Evolutionary conservation across 768 basidiomycete species (phyloP).

Genomic region (Lactifluus volemus): DNA sequence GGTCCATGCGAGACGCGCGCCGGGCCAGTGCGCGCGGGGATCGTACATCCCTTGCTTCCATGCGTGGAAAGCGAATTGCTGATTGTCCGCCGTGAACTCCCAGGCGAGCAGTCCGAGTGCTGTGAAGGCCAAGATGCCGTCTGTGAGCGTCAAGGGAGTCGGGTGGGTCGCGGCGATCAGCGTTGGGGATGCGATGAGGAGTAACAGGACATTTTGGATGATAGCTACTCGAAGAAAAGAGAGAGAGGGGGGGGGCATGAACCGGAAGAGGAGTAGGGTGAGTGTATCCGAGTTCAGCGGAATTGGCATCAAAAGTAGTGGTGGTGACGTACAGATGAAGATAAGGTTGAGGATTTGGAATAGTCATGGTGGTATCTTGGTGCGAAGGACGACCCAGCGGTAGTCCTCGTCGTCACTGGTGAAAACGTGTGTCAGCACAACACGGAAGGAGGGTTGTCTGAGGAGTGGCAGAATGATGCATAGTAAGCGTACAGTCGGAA

Average conservation of each 20-base stretch:
- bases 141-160: conserved; percentile 43
- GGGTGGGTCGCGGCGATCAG: conserved; percentile 48
- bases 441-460: no score
- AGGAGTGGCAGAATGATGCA: background rate
- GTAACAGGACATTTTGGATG: conserved; percentile 74
- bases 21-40: conserved; percentile 41
- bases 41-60: conserved; percentile 47
- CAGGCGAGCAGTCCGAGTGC: conserved; percentile 50
- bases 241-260: no score
- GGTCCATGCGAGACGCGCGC: conserved; percentile 58
- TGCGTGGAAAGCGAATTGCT: conserved; percentile 78
- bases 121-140: conserved; percentile 50
- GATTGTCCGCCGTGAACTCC: conserved; percentile 87
- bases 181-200: conserved; percentile 57
- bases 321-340: conserved; percentile 53
- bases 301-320: background rate
- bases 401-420: conserved; percentile 80
- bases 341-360: conserved; percentile 59
- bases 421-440: background rate
- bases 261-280: background rate
- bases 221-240: conserved; percentile 33
- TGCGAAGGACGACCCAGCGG: conserved; percentile 75
- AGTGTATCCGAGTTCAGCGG: background rate
- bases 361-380: conserved; percentile 41
- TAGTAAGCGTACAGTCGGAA: conserved; percentile 49